Evolutionary conservation across 2,329 filamentous ascomycete species (phyloP).

Genomic region (Pseudogymnoascus sp.): DNA sequence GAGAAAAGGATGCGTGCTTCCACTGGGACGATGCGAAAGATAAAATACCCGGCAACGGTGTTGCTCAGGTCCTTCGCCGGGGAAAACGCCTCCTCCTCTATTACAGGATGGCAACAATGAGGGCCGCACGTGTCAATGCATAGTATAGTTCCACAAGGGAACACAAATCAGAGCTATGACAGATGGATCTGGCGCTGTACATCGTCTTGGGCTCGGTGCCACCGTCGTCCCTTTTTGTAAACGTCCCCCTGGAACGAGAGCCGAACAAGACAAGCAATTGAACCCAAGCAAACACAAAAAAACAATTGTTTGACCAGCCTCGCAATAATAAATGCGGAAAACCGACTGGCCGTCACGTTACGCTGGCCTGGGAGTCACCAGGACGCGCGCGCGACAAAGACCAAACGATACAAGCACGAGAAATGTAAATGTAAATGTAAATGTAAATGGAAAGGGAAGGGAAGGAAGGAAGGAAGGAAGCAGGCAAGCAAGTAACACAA

Average conservation of each 20-base stretch:
- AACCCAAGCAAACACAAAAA: not conserved
- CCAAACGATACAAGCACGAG: not conserved
- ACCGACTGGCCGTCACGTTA: not conserved
- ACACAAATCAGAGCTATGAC: slow-evolving; percentile 6
- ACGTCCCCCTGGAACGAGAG: not conserved
- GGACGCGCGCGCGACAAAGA: slow-evolving; percentile 3
- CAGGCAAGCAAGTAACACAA: slow-evolving; percentile 5
- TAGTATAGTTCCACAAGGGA: not conserved
- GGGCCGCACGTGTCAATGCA: not conserved
- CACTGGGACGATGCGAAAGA: not conserved
- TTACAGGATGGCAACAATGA: slow-evolving; percentile 3
- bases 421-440: not conserved
- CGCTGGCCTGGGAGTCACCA: not conserved
- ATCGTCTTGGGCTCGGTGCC: not conserved
- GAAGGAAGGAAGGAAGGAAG: not conserved
- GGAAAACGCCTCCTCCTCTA: not conserved
- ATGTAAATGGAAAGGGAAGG: not conserved
- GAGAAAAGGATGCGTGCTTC: slow-evolving; percentile 1
- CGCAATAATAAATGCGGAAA: not conserved
- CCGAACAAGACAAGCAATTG: not conserved
- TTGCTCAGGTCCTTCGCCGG: not conserved
- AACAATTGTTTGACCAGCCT: not conserved
- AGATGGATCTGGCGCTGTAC: slow-evolving; percentile 3
- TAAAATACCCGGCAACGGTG: slow-evolving; percentile 1
- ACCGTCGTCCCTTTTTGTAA: not conserved